These are phyloP conservation scores for Xylariomycetidae sp. DNA, from an alignment of 2,329 filamentous ascomycete genomes.

Conservation along the genomic window DNA sequence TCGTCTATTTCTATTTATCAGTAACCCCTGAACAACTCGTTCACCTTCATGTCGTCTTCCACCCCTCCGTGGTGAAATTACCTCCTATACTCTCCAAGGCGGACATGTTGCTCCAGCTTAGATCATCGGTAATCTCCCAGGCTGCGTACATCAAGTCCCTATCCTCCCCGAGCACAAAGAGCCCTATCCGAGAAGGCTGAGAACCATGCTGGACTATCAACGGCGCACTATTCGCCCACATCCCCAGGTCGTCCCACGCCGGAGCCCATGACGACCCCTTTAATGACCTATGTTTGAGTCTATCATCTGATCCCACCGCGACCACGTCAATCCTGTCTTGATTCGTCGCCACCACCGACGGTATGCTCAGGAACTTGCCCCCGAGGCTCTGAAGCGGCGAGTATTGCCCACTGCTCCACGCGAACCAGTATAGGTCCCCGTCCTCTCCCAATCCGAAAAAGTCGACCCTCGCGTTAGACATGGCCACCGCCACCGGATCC, in stretches of 20 bases:
- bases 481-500: slow-evolving; percentile 3
- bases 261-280: slow-evolving; percentile 1
- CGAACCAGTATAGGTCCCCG: slow-evolving; percentile 5
- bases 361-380: slow-evolving; percentile 5
- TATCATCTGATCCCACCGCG: slow-evolving; percentile 7
- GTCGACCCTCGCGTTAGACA: slow-evolving; percentile 1
- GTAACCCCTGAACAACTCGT: neutral
- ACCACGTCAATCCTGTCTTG: slow-evolving; percentile 9
- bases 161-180: slow-evolving; percentile 3
- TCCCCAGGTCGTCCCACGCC: slow-evolving; percentile 11
- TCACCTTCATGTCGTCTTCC: neutral
- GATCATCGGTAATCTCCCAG: neutral
- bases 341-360: slow-evolving; percentile 6
- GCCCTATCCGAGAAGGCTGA: neutral
- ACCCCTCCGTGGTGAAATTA: neutral
- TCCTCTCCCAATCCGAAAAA: slow-evolving; percentile 8
- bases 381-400: slow-evolving; percentile 4
- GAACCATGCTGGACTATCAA: slow-evolving; percentile 2
- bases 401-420: slow-evolving; percentile 5
- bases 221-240: slow-evolving; percentile 13
- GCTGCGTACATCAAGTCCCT: slow-evolving; percentile 1
- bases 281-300: slow-evolving; percentile 7
- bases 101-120: slow-evolving; percentile 1
- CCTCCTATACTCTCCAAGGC: slow-evolving; percentile 2
- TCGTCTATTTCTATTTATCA: neutral